Evolutionary conservation across 2,329 filamentous ascomycete genomes (phyloP).

Genomic region (Trichoderma arundinaceum): DNA sequence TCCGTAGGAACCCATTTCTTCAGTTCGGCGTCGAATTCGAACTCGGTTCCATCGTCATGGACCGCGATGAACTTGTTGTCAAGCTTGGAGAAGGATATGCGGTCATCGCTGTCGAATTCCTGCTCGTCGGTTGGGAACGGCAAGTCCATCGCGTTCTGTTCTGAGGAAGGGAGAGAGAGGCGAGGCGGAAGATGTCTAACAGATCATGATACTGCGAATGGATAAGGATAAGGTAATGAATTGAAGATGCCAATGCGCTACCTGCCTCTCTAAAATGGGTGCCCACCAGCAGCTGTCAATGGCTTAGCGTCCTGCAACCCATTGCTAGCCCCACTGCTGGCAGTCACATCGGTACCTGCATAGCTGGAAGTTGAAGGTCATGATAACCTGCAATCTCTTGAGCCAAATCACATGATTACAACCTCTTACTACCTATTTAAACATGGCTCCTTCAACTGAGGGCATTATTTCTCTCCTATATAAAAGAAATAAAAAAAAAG

Average conservation of each 20-base stretch:
- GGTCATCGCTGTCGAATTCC: slow-evolving; percentile 77
- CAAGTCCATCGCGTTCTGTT: slow-evolving; percentile 40
- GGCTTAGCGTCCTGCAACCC: slow-evolving; percentile 26
- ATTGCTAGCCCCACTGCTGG: slow-evolving; percentile 7
- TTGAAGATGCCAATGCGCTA: not conserved
- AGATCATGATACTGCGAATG: slow-evolving; percentile 9
- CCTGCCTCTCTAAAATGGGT: slow-evolving; percentile 4
- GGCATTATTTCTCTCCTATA: not conserved
- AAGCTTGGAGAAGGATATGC: slow-evolving; percentile 85
- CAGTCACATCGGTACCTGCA: slow-evolving; percentile 23
- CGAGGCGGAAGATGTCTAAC: slow-evolving; percentile 2
- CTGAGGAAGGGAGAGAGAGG: not conserved
- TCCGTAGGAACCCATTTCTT: slow-evolving; percentile 76
- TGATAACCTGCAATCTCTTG: not conserved
- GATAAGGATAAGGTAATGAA: slow-evolving; percentile 11
- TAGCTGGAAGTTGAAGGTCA: not conserved
- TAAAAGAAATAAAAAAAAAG: not conserved
- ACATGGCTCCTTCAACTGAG: too few species aligned
- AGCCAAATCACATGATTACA: not conserved
- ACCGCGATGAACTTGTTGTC: slow-evolving; percentile 84
- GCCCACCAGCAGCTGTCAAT: slow-evolving; percentile 18
- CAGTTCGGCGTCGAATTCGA: slow-evolving; percentile 74
- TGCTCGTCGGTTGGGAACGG: slow-evolving; percentile 64
- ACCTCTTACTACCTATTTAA: too few species aligned
- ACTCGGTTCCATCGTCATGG: slow-evolving; percentile 82